Percentiles rank a stretch among this genome's conserved stretches.
Conservation (phyloP, 495 filamentous ascomycete genomes). For the Xylaria castorea region DNA sequence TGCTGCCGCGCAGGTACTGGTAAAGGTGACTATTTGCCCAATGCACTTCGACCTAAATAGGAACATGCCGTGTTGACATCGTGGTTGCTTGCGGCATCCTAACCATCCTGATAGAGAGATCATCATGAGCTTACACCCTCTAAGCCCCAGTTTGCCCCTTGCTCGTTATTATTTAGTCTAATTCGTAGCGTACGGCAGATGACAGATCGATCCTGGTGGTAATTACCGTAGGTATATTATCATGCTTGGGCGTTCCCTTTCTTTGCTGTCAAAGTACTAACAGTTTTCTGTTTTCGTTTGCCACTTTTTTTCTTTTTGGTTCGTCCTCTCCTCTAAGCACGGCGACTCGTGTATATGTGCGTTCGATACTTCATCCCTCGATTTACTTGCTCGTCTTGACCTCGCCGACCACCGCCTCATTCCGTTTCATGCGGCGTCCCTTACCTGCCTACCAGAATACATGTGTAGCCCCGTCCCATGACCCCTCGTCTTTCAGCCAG, state of each 20-base stretch:
- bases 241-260: neutral
- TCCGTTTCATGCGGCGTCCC: conserved; percentile 10
- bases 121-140: conserved; percentile 22
- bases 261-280: neutral
- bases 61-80: conserved; percentile 8
- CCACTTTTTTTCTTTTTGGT: neutral
- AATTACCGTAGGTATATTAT: conserved; percentile 3
- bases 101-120: conserved; percentile 24
- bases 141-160: conserved; percentile 11
- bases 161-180: conserved; percentile 17
- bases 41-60: neutral
- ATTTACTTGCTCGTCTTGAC: neutral
- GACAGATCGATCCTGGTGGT: conserved; percentile 11
- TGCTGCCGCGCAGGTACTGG: neutral
- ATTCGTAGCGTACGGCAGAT: conserved; percentile 10
- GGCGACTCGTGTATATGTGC: conserved; percentile 9
- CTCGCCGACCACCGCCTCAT: conserved; percentile 1
- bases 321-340: neutral
- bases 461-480: conserved; percentile 16
- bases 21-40: neutral
- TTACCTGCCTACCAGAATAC: conserved; percentile 5
- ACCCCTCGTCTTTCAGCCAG: conserved; percentile 21
- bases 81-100: conserved; percentile 15
- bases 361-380: neutral
- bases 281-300: neutral